Percentiles rank a stretch among this genome's conserved stretches.
Conservation (phyloP, 2,329 filamentous ascomycete genomes). For the Eurotiales sp. region DNA sequence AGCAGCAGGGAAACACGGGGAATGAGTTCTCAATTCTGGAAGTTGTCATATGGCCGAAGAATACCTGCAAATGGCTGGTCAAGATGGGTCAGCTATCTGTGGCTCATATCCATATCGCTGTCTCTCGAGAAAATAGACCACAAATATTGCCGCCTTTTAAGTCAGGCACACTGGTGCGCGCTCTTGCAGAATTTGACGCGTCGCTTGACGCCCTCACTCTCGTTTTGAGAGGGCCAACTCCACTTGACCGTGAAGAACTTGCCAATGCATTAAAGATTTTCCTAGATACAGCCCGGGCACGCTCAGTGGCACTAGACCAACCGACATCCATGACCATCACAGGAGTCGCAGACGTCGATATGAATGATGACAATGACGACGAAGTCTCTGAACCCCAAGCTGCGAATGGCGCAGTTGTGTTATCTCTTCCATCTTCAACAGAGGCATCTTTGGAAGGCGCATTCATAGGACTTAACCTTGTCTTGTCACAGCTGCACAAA, state of each 20-base stretch:
- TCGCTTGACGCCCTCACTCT: slow-evolving; percentile 36
- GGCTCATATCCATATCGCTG: slow-evolving; percentile 38
- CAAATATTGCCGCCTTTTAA: slow-evolving; percentile 35
- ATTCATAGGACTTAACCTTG: slow-evolving; percentile 36
- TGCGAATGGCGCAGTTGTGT: neutral
- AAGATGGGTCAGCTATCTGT: slow-evolving; percentile 34
- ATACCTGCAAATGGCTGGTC: slow-evolving; percentile 41
- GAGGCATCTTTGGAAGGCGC: slow-evolving; percentile 29
- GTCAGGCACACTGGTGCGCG: slow-evolving; percentile 35
- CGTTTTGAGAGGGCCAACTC: slow-evolving; percentile 33
- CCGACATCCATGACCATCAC: slow-evolving; percentile 28
- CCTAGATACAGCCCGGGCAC: slow-evolving; percentile 35
- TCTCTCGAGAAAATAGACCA: slow-evolving; percentile 32
- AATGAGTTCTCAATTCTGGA: slow-evolving; percentile 26
- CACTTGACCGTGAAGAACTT: slow-evolving; percentile 37
- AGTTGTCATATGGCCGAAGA: slow-evolving; percentile 34
- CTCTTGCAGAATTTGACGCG: slow-evolving; percentile 37
- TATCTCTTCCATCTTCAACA: slow-evolving; percentile 7
- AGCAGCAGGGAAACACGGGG: slow-evolving; percentile 23
- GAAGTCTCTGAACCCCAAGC: neutral
- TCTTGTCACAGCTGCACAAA: slow-evolving; percentile 34
- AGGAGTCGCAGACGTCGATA: slow-evolving; percentile 21
- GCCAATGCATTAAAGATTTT: slow-evolving; percentile 37
- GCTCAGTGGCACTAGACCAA: slow-evolving; percentile 31
- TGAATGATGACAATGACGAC: slow-evolving; percentile 5